Percentiles rank a stretch among this genome's conserved stretches.
Conservation (phyloP, 2,329 filamentous ascomycete species). For the Penicillium sp. region DNA sequence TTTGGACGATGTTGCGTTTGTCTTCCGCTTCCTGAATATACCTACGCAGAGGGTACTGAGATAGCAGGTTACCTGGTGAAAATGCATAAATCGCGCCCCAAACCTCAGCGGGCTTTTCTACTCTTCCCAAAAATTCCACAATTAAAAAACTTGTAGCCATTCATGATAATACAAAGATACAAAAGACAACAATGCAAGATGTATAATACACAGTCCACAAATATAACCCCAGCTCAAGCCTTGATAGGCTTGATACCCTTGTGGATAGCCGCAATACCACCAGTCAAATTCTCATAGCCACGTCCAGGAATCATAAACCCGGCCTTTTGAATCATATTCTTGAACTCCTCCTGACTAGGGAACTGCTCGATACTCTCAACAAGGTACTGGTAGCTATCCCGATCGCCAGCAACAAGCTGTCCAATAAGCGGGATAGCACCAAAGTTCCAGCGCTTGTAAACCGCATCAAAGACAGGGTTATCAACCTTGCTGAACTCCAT, state of each 20-base stretch:
- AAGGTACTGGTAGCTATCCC: conserved; percentile 96
- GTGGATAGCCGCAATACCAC: conserved; percentile 92
- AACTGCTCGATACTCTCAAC: conserved; percentile 97
- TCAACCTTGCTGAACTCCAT: conserved; percentile 90
- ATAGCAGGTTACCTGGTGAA: not conserved
- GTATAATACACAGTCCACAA: conserved; percentile 17
- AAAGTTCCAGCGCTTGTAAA: conserved; percentile 97
- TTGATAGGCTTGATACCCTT: conserved; percentile 80
- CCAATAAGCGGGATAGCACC: conserved; percentile 91
- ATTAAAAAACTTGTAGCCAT: not conserved
- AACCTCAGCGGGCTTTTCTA: not conserved
- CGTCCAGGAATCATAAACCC: conserved; percentile 81
- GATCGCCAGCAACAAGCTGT: conserved; percentile 88
- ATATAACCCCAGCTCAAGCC: conserved; percentile 3
- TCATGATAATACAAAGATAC: conserved; percentile 6
- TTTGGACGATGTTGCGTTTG: conserved; percentile 23
- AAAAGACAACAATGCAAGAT: conserved; percentile 13
- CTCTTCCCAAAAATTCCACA: not conserved
- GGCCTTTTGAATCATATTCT: conserved; percentile 59
- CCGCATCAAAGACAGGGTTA: conserved; percentile 72
- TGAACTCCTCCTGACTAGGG: conserved; percentile 81
- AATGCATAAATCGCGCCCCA: not conserved
- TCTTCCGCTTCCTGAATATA: not conserved
- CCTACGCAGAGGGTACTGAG: not conserved
- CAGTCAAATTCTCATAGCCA: conserved; percentile 87